A percentile compares a stretch with the other conserved stretches of the same genome.
Evolutionary conservation across 441 rosid species (phyloP).

Genomic region (Cnidoscolus chayamansa): DNA sequence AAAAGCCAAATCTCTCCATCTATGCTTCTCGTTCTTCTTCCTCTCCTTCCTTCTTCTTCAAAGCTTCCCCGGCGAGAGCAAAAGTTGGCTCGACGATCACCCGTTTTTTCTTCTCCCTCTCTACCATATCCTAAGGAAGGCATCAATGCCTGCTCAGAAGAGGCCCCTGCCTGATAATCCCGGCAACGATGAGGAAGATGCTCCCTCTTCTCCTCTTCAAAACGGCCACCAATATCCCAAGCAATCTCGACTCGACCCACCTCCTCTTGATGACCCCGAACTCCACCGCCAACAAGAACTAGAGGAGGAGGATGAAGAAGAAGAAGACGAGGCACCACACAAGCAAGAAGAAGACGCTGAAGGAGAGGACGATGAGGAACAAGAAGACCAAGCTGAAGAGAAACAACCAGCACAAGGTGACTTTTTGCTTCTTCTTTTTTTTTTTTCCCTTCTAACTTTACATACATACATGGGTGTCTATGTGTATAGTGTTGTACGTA

Average conservation of each 20-base stretch:
- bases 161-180: constrained; percentile 45
- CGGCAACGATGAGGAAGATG: constrained; percentile 25
- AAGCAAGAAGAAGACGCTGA: constrained; percentile 14
- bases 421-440: not conserved
- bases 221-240: constrained; percentile 18
- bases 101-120: not conserved
- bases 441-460: not conserved
- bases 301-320: not conserved
- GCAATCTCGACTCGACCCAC: constrained; percentile 9
- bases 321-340: constrained; percentile 16
- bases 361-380: constrained; percentile 1
- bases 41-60: constrained; percentile 1
- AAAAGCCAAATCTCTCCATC: constrained; percentile 28
- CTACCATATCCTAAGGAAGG: not conserved
- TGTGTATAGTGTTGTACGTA: constrained; percentile 20
- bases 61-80: not conserved
- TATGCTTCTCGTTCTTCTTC: constrained; percentile 24
- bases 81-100: too few species aligned
- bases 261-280: not conserved
- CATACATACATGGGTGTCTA: constrained; percentile 16
- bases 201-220: constrained; percentile 18
- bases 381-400: not conserved
- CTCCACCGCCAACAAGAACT: constrained; percentile 15
- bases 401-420: constrained; percentile 16
- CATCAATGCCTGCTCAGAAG: constrained; percentile 77